These are phyloP conservation scores for Lagerstroemia speciosa DNA, from an alignment of 345 rosid genomes.

Conservation along the genomic window DNA sequence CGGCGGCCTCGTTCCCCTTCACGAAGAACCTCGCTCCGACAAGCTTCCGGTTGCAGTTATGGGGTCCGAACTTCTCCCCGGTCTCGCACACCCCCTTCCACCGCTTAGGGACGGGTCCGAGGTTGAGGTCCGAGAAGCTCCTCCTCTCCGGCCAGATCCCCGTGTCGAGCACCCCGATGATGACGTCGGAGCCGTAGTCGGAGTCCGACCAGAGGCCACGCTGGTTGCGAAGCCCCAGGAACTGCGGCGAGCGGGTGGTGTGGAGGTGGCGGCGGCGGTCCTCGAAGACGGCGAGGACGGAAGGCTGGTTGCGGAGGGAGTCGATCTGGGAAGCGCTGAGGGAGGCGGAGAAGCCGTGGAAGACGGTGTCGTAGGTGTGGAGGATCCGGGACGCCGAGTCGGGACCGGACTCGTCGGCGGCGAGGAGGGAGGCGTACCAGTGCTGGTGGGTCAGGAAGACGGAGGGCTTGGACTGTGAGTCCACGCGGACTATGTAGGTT, in stretches of 20 bases:
- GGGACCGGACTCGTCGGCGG: slow-evolving; percentile 35
- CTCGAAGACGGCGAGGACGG: slow-evolving; percentile 57
- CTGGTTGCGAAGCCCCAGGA: slow-evolving; percentile 67
- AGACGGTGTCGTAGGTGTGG: slow-evolving; percentile 80
- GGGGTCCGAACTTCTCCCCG: slow-evolving; percentile 32
- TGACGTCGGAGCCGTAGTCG: slow-evolving; percentile 82
- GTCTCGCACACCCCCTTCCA: slow-evolving; percentile 75
- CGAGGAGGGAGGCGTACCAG: slow-evolving; percentile 68
- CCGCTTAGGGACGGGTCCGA: slow-evolving; percentile 57
- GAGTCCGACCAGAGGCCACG: slow-evolving; percentile 81
- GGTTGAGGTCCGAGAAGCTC: slow-evolving; percentile 68
- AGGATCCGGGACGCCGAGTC: slow-evolving; percentile 44
- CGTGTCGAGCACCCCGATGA: slow-evolving; percentile 71
- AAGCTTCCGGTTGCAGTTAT: slow-evolving; percentile 56
- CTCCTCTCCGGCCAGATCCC: slow-evolving; percentile 82
- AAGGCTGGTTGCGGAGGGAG: slow-evolving; percentile 42
- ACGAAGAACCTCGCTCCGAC: slow-evolving; percentile 72
- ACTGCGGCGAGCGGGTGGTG: slow-evolving; percentile 88
- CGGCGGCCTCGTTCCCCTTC: slow-evolving; percentile 67
- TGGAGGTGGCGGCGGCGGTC: slow-evolving; percentile 69
- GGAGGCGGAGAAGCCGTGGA: slow-evolving; percentile 84
- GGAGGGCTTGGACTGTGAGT: slow-evolving; percentile 60
- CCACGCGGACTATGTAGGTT: slow-evolving; percentile 73
- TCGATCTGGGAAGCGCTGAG: slow-evolving; percentile 36
- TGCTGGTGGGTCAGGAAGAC: slow-evolving; percentile 72